phyloP scores from a whole-genome alignment of 2,329 filamentous ascomycete species.

The Fusarium falciforme region DNA sequence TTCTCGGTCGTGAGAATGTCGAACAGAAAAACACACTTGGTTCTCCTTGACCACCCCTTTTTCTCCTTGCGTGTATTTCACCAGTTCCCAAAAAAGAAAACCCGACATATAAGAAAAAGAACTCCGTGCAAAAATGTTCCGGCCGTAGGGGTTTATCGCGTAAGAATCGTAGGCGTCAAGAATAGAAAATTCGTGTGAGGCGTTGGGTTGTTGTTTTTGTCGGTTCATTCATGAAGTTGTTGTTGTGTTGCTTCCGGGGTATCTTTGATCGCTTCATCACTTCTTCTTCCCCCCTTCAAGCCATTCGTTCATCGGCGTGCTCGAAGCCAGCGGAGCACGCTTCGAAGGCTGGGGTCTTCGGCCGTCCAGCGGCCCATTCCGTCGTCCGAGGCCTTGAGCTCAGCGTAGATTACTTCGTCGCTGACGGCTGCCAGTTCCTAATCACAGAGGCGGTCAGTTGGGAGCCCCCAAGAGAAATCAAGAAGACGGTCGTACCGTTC shows the following conservation, averaged over 20 bases:
- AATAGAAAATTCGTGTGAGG: constrained; percentile 28
- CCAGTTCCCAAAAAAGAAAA: not conserved
- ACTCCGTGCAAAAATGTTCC: constrained; percentile 24
- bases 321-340: constrained; percentile 70
- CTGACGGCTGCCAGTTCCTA: constrained; percentile 68
- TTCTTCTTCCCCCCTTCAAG: constrained; percentile 8
- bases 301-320: constrained; percentile 38
- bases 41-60: not conserved
- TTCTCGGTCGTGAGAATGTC: constrained; percentile 18
- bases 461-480: not conserved
- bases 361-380: constrained; percentile 70
- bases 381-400: constrained; percentile 65
- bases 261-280: constrained; percentile 24
- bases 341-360: constrained; percentile 69
- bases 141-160: constrained; percentile 33
- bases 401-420: constrained; percentile 68
- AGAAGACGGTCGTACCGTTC: constrained; percentile 59
- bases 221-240: constrained; percentile 16
- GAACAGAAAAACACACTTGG: constrained; percentile 16
- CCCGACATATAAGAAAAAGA: constrained; percentile 5
- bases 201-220: constrained; percentile 26
- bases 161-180: constrained; percentile 38
- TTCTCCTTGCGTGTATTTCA: constrained; percentile 24
- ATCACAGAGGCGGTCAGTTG: not conserved
- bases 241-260: constrained; percentile 12